Base-by-base conservation (phyloP, 495 filamentous ascomycete genomes). In the Xylaria longipes region DNA sequence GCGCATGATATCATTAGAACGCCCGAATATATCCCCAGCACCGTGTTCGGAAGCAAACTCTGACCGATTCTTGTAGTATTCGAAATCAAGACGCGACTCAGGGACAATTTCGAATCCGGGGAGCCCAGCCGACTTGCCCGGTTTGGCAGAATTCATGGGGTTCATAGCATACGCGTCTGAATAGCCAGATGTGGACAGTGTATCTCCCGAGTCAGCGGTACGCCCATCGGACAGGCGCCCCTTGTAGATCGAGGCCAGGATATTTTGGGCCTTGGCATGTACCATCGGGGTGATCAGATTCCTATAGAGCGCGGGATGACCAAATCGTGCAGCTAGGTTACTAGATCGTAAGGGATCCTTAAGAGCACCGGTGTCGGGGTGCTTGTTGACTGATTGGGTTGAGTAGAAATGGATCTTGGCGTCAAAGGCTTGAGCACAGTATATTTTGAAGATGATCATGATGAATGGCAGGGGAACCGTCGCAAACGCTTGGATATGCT, bases 271-370 rank as follows among this genome's bases (percentile, higher is more conserved):
- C 78, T 91, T 95, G 50, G 93, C 93, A 72, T 96, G 92, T 14
- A 99, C 95, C 96, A 99, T 99, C 0, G 96, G 96, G 0, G 93
- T 97, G 73, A 95, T 93, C 61, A 99, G 87, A 9, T 91, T 91
- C 74, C 91, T 92, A 82, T 93, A 97, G 25, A 99, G 89, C 15
- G 92, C 95, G 20, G 96, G 96, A 78, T 98, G 93, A 5, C 94
- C 94, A 80, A 97, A 99, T 50, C 93, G 89, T 50, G 90, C 86
- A 45, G 87, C 91, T 4, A 98, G 88, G 27, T 92, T 90, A 67
- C 97, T 94, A 52, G 85, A 89, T 29, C 84, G 81, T 48, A 78
- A 73, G 63, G 81, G 81, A 62, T 84, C 80, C 70, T 85, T 84
- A 7, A 82, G 78, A 48, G 81, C 60, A n/a, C 78, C 80, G 2